These are phyloP conservation scores for Triglochin maritima DNA, from an alignment of 106 monocot genomes.

Conservation along the genomic window DNA sequence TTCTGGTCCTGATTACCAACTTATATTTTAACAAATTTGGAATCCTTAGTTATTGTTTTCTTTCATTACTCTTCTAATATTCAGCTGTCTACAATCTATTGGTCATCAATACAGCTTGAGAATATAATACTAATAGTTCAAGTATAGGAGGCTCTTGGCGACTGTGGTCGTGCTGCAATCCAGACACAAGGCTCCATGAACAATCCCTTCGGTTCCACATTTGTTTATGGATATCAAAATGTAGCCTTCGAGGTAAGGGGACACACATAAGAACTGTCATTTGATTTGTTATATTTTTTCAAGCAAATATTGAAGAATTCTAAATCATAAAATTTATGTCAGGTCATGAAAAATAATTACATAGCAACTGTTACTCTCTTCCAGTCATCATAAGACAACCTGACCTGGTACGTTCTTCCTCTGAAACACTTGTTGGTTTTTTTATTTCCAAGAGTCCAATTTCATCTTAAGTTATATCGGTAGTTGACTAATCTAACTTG, in stretches of 20 bases:
- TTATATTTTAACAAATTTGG: too few species aligned
- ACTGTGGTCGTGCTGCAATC: conserved; percentile 92
- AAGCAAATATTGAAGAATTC: not conserved
- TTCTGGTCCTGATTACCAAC: too few species aligned
- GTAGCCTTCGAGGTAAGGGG: conserved; percentile 71
- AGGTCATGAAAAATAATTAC: conserved; percentile 97
- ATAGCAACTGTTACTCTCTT: conserved; percentile 92
- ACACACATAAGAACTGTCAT: not conserved
- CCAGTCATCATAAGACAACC: conserved; percentile 53
- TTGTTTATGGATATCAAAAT: conserved; percentile 95
- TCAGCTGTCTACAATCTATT: too few species aligned
- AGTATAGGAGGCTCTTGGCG: conserved; percentile 78
- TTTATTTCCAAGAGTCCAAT: not conserved
- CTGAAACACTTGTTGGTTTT: not conserved
- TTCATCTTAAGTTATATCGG: too few species aligned
- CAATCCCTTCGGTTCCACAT: conserved; percentile 94
- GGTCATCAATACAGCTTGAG: too few species aligned
- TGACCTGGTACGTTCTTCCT: not conserved
- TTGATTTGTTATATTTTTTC: not conserved
- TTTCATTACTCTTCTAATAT: too few species aligned
- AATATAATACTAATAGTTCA: not conserved
- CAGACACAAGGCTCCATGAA: conserved; percentile 90
- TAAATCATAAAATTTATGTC: not conserved
- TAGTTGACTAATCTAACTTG: too few species aligned
- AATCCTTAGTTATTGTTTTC: too few species aligned